Base-by-base conservation (phyloP, 345 rosid species). In the Sonneratia alba region DNA sequence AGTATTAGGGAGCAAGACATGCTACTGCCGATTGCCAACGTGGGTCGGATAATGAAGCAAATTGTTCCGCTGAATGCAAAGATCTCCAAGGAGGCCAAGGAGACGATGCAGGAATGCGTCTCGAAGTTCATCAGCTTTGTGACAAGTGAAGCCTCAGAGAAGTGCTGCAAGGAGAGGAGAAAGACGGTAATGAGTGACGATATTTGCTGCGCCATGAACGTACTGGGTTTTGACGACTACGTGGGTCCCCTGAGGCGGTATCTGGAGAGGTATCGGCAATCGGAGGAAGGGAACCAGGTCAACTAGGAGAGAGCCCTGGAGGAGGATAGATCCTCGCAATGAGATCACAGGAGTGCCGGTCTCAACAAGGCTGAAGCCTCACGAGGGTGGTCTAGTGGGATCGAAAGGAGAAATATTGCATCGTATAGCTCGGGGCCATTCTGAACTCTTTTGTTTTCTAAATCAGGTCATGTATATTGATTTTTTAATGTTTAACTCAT, bases 121-220 rank as follows among this genome's bases (percentile, higher is more conserved):
- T 84, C 91, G 1, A 93, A 90, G 83, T 90, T 90, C 80, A 74
- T 90, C 74, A 88, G 96, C 78, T 90, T 88, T 49, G 89, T 90
- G 43, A 88, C 96, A 0, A 79, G 87, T 18, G 96, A 90, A 81
- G 96, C 96, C 3, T 84, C 96, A 3, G 87, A 90, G 73, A 88
- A 82, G 83, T 88, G 96, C 75, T 90, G 83, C 75, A 87, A 80
- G 77, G 93, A 88, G 87, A 88, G 87, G 77, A 84, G 96, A 45
- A 90, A 87, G 87, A 88, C 93, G 0, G 83, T 88, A 74, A 88
- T 82, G 47, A 93, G 96, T 77, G 93, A 88, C 16, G 96, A 90
- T 75, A 85, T 90, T 73, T 88, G 90, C 79, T 80, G 90, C 89
- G 91, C 96, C 75, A 76, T 90, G 24, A 80, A 79, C 64, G 72